Conservation (phyloP, 495 filamentous ascomycete genomes). For the Bombardia bombarda region DNA sequence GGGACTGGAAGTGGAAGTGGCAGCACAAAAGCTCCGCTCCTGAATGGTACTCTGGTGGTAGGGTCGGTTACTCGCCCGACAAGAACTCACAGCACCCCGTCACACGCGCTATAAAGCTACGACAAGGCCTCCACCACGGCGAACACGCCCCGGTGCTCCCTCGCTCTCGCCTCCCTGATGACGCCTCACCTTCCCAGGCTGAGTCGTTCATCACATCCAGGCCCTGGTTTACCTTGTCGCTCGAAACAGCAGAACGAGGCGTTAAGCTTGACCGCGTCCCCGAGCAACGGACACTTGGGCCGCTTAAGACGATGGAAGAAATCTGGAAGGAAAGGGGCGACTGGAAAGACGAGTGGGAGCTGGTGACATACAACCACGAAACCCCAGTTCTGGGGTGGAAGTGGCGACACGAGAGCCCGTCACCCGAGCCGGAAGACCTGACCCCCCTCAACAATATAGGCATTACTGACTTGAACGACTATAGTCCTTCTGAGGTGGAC, state of each 20-base stretch:
- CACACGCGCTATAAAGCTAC: background rate
- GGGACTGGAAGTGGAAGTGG: slow-evolving; percentile 6
- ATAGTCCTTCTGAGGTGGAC: slow-evolving; percentile 16
- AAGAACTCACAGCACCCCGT: no score
- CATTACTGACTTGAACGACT: slow-evolving; percentile 3
- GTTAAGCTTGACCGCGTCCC: slow-evolving; percentile 22
- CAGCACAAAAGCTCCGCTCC: background rate
- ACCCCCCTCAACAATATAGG: background rate
- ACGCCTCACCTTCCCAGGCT: background rate
- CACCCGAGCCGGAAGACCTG: slow-evolving; percentile 13
- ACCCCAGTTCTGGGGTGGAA: slow-evolving; percentile 9
- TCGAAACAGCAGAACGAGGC: background rate
- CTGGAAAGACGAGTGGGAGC: background rate
- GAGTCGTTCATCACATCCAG: slow-evolving; percentile 7
- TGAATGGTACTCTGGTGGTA: background rate
- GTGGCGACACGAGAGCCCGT: slow-evolving; percentile 13
- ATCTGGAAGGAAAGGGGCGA: slow-evolving; percentile 9
- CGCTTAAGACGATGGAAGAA: no score
- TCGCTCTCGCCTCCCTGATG: background rate
- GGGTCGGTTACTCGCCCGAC: no score
- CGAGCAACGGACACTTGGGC: no score
- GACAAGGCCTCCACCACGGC: background rate
- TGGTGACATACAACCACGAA: no score
- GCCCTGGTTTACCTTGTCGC: slow-evolving; percentile 3
- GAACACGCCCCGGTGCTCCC: background rate